Evolutionary conservation across 495 filamentous ascomycete genomes (phyloP), one percentile per base, ranked within the genome.

Genomic region (Penicillium atrosanguineum): DNA sequence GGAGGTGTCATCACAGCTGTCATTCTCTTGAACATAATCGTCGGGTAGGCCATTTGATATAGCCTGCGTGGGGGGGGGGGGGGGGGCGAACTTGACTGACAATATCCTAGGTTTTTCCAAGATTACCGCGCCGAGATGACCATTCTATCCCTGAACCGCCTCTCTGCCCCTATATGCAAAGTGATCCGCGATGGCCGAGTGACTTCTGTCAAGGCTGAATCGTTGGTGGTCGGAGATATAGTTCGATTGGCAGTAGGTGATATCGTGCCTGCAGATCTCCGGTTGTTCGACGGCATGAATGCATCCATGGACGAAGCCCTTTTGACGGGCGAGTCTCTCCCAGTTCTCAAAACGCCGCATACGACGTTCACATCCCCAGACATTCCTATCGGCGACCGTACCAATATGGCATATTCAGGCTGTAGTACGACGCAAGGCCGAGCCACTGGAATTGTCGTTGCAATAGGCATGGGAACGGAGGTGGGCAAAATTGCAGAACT

Each of bases 91-190:
- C 47, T 60, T 60, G 39, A 48, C 39, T 42, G 9, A 6, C 49
- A 25, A 46, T 41, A 34, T 6, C 3, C 31, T 15, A 68, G 63
- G 12, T 95, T 94, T 74, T 82, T 79, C 44, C 90, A 95, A 64
- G 90, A 95, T 63, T 93, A 87, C 63, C 79, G 83, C 48, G 91
- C 91, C 21, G 90, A 92, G 63, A 88, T 92, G 74, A 91, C 87
- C 53, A 92, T 95, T 79, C 83, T 93, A 40, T 87, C 88, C 20
- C 77, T 95, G 12, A 75, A 87, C 36, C 83, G 84, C 26, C 76
- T 95, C 7, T 90, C 87, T 1, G 88, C 90, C 3, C 91, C 91
- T 45, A 84, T 85, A 55, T 91, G 91, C 26, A 82, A 75, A 50
- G 89, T 87, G 4, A 71, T 95, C 6, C 85, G 91, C 38, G 83